Base-by-base conservation (phyloP, 192 early-diverging fungal species). In the Coemansia sp. region DNA sequence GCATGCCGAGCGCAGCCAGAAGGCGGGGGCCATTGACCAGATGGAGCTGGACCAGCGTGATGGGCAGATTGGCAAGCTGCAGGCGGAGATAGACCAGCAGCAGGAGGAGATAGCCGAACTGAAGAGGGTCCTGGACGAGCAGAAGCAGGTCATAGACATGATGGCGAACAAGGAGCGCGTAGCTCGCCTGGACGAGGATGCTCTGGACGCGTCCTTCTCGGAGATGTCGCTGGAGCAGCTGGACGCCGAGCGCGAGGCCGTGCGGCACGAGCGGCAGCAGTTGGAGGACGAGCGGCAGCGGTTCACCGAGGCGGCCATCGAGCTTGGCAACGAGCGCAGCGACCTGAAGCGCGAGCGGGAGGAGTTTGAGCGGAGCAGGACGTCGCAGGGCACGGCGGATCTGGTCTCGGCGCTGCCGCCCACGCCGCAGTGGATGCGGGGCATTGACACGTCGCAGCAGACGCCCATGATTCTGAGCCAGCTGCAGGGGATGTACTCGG, bases 241-340 rank as follows among this genome's bases (percentile, higher is more conserved):
- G 17, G 70, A 80, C 33, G 40, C 44, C 1, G 79, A 78, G 31
- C 60, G 62, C n/a, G 51, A 62, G 25, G 58, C 47, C 5, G 40
- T 81, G 38, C 67, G 71, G 27, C 55, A 71, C 13, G 58, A 84
- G 44, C 54, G 67, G n/a, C 37, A 44, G 29, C 60, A 84, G 54
- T 69, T 86, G 17, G 77, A 82, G 34, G 67, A 72, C 25, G 84
- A 90, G 48, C 82, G 82, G 10, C 34, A 57, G 18, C 75, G 73
- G 47, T 81, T 90, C 36, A 83, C 85, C 0, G 80, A 85, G 29
- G 82, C 83, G 4, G 86, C 85, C 11, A 77, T 88, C 13, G 59
- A 80, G 53, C 58, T 90, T 2, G 88, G 84, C 16, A 51, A 80
- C 14, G 85, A 90, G 44, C 75, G 88, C 36, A 57, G 56, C 7